Evolutionary conservation across 106 monocot species (phyloP), one percentile per base, ranked within the genome.

Genomic region (Apostasia shenzhenica): DNA sequence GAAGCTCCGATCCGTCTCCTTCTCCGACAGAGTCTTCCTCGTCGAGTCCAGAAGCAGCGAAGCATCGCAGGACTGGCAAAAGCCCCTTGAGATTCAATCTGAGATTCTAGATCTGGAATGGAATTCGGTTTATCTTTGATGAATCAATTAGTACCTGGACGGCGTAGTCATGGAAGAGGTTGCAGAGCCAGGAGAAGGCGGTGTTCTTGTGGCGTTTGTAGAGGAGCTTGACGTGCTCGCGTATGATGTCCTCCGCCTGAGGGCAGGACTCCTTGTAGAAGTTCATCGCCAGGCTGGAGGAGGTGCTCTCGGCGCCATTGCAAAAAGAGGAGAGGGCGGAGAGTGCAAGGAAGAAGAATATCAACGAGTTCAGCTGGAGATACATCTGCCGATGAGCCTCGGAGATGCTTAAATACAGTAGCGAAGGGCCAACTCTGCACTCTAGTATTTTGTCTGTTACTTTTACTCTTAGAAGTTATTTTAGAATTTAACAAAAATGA

Each of bases 161-260:
- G 61, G 91, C 91, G 58, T 86, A 86, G 75, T 91, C 91, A 75
- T 91, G 91, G 87, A 91, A 91, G 63, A 91, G 76, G 84, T 87
- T 87, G 68, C 91, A 75, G 67, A 91, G 81, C 91, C 91, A 91
- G 26, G 87, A 91, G 82, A 91, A 82, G 67, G 91, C 87, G 56
- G 91, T 91, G 91, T 91, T 91, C 87, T 91, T 91, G 82, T 91
- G 91, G 66, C 84, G 79, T 67, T 84, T 91, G 87, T 87, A 91
- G 63, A 91, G 87, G 55, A 91, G 78, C 72, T 82, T 82, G 43
- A 87, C 91, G 55, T 91, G 91, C 75, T 91, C 87, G 48, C 54
- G 81, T 77, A 91, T 87, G 66, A 91, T 78, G 63, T 84, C 91
- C 80, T 91, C 91, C 2, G 84, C 91, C 53, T 91, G 91, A 11